A percentile compares a stretch with the other conserved stretches of the same genome.
phyloP scores from a whole-genome alignment of 441 rosid species.

The Euphorbia schlechtendalii region DNA sequence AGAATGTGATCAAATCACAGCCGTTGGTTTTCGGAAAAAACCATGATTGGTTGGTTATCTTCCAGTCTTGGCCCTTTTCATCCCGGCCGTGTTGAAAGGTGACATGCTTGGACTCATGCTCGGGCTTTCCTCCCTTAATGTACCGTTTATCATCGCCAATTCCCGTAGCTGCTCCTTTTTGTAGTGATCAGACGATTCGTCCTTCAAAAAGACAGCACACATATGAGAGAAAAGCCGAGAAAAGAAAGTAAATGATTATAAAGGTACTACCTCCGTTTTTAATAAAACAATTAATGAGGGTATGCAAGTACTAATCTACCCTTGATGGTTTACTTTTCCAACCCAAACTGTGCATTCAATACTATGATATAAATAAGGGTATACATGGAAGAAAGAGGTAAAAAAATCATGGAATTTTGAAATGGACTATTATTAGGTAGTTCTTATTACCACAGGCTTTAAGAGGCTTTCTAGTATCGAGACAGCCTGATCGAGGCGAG shows the following conservation, averaged over 20 bases:
- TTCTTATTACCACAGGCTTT: slow-evolving; percentile 73
- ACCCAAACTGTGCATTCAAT: no score
- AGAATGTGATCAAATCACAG: slow-evolving; percentile 20
- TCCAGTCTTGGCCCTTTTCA: slow-evolving; percentile 94
- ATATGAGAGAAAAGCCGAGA: slow-evolving; percentile 11
- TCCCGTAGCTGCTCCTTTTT: slow-evolving; percentile 91
- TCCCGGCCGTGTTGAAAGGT: slow-evolving; percentile 62
- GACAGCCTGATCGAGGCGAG: slow-evolving; percentile 68
- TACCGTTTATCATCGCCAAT: slow-evolving; percentile 77
- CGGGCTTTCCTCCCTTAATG: slow-evolving; percentile 82
- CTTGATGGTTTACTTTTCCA: no score
- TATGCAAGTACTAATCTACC: no score
- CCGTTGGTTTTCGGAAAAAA: slow-evolving; percentile 12
- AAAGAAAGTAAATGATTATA: not conserved
- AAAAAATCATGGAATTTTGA: no score
- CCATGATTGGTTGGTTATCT: slow-evolving; percentile 34
- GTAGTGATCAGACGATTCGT: slow-evolving; percentile 85
- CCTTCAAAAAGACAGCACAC: slow-evolving; percentile 37
- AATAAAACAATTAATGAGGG: no score
- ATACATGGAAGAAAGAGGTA: no score
- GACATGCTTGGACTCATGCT: slow-evolving; percentile 93
- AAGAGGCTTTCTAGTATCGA: slow-evolving; percentile 67
- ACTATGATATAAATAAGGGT: no score
- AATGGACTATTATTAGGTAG: no score
- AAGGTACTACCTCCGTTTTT: no score